Evolutionary conservation across 2,329 filamentous ascomycete species (phyloP).

Genomic region (Westerdykella ornata): DNA sequence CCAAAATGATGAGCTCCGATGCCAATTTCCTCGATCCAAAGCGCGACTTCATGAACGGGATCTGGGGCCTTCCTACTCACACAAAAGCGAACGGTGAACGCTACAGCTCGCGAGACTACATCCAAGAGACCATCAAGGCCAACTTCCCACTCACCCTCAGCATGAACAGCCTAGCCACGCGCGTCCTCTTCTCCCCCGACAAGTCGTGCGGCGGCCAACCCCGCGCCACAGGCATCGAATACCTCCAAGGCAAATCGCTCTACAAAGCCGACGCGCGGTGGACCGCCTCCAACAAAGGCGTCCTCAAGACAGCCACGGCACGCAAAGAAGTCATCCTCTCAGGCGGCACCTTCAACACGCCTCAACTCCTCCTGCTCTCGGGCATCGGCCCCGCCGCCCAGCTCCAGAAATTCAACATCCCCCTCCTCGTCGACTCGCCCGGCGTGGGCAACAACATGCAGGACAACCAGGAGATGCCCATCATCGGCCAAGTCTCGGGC

Average conservation of each 20-base stretch:
- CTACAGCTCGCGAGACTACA: conserved; percentile 50
- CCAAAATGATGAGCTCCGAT: conserved; percentile 41
- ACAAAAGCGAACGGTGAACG: conserved; percentile 45
- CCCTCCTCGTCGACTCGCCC: conserved; percentile 46
- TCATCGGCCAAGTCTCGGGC: conserved; percentile 30
- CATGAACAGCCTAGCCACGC: conserved; percentile 38
- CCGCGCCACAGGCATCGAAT: conserved; percentile 40
- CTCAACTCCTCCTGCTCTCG: conserved; percentile 56
- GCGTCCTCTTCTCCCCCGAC: conserved; percentile 32
- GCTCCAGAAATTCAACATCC: conserved; percentile 48
- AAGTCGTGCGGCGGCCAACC: conserved; percentile 41
- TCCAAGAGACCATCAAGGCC: conserved; percentile 44
- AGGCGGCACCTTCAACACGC: conserved; percentile 53
- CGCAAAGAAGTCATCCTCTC: conserved; percentile 16
- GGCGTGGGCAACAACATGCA: conserved; percentile 18
- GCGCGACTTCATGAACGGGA: conserved; percentile 45
- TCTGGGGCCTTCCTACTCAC: conserved; percentile 53
- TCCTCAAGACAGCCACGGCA: conserved; percentile 35
- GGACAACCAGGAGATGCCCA: conserved; percentile 34
- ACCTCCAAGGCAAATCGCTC: conserved; percentile 35
- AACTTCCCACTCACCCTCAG: conserved; percentile 19
- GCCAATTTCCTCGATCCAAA: conserved; percentile 43
- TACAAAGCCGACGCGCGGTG: conserved; percentile 42
- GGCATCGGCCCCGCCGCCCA: conserved; percentile 52
- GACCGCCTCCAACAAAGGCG: conserved; percentile 13